Base-by-base conservation (phyloP, 176 grass and related monocot species). In the Aegilops umbellulata region DNA sequence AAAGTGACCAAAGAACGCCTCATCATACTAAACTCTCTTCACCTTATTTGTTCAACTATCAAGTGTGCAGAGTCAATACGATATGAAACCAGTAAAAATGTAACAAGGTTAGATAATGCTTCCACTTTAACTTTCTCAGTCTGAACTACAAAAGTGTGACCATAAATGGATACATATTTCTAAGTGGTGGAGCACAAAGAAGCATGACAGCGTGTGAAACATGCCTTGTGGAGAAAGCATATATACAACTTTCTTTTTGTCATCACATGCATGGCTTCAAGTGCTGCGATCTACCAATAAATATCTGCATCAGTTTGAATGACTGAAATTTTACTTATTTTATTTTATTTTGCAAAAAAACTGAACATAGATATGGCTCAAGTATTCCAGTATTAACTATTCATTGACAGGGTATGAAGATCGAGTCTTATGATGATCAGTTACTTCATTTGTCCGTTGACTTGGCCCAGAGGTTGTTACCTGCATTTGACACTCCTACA, bases 401-500 rank as follows among this genome's bases (percentile, higher is more conserved):
- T 86, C 47, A 34, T 90, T 76, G 53, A 72, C 85, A 98, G 95
- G 96, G 96, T 76, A 95, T 98, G 96, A 91, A 84, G 82, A 90
- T 98, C 26, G 93, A 95, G 46, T 92, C 93, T 80, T 98, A 98
- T 78, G 85, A 94, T 82, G 86, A 94, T 84, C 91, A 94, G 83
- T 87, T 98, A 49, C 95, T 98, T 86, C 89, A 95, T 95, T 91
- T 98, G 89, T 85, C 95, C 61, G 80, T 70, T 87, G 95, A 95
- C 86, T 92, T 98, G 80, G 93, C 95, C 51, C 76, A 85, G 66
- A 94, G 95, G 76, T 75, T 98, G 74, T 82, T 98, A 78, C 95
- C 95, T 78, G 95, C 95, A 87, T 98, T 98, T 95, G 93, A 95
- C 80, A 95, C 95, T 86, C 95, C 95, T 67, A 98, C 95, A 98